Conservation (phyloP, 2,329 filamentous ascomycete species). For the Alternaria gansuensis region DNA sequence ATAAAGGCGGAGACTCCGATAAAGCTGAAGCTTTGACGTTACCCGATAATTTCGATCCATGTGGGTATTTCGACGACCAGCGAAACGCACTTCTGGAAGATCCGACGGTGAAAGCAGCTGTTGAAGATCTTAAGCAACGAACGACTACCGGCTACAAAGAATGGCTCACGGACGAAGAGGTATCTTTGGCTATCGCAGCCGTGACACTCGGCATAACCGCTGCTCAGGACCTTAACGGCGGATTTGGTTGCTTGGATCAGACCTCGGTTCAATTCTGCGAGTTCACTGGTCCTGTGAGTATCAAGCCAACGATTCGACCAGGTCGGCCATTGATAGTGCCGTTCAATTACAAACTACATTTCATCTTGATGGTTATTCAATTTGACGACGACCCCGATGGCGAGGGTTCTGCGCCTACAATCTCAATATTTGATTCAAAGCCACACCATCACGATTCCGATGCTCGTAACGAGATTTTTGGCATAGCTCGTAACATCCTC, state of each 20-base stretch:
- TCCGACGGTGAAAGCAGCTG: neutral
- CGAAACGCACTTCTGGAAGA: neutral
- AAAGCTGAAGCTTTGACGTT: neutral
- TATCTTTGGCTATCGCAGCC: constrained; percentile 13
- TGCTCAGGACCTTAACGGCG: constrained; percentile 6
- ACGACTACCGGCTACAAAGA: neutral
- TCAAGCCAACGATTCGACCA: constrained; percentile 3
- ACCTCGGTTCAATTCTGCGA: neutral
- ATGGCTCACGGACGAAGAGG: constrained; percentile 12
- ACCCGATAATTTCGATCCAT: neutral
- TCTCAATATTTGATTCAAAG: constrained; percentile 25
- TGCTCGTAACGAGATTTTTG: neutral
- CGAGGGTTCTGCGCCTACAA: constrained; percentile 2
- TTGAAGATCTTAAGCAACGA: neutral
- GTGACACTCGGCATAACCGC: constrained; percentile 25
- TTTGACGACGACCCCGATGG: constrained; percentile 1
- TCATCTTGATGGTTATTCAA: constrained; percentile 25
- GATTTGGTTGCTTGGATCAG: constrained; percentile 14
- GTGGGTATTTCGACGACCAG: neutral
- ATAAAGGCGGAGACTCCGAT: neutral
- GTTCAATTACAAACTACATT: constrained; percentile 3
- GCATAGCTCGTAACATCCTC: neutral
- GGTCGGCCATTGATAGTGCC: constrained; percentile 25
- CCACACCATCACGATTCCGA: neutral
- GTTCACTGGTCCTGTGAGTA: neutral